A percentile compares a stretch with the other conserved stretches of the same genome.
These are phyloP conservation scores for Aspergillus carlsbadensis DNA, from an alignment of 495 filamentous ascomycete species.

Conservation along the genomic window DNA sequence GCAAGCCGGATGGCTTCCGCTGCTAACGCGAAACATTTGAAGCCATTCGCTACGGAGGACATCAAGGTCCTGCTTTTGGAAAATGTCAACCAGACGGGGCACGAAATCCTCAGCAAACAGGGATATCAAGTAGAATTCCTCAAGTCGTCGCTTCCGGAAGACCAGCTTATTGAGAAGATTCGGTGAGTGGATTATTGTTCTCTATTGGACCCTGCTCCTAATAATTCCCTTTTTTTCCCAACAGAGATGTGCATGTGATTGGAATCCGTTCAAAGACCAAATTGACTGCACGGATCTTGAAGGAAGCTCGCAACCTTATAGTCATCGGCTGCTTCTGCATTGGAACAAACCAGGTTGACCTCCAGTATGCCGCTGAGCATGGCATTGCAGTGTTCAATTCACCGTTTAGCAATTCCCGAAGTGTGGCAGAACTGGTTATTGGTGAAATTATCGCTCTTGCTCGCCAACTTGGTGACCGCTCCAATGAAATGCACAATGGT, in stretches of 20 bases:
- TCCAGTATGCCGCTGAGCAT: slow-evolving; percentile 84
- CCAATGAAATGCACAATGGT: slow-evolving; percentile 89
- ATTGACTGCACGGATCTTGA: slow-evolving; percentile 79
- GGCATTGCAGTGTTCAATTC: slow-evolving; percentile 99
- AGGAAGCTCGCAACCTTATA: slow-evolving; percentile 88
- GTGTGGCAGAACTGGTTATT: slow-evolving; percentile 94
- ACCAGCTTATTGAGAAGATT: slow-evolving; percentile 95
- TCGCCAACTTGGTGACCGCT: slow-evolving; percentile 89
- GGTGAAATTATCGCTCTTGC: slow-evolving; percentile 89
- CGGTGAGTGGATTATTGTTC: slow-evolving; percentile 53
- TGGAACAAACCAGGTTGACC: slow-evolving; percentile 96
- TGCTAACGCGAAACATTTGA: slow-evolving; percentile 70
- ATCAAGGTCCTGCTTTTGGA: slow-evolving; percentile 96
- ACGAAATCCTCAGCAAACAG: slow-evolving; percentile 75
- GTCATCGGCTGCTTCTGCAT: slow-evolving; percentile 99
- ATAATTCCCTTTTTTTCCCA: slow-evolving; percentile 10
- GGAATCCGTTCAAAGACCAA: slow-evolving; percentile 98
- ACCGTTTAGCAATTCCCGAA: slow-evolving; percentile 95
- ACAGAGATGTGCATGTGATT: slow-evolving; percentile 92
- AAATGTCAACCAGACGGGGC: slow-evolving; percentile 90
- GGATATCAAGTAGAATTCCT: slow-evolving; percentile 95
- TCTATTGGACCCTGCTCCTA: background rate
- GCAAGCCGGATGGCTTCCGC: slow-evolving; percentile 31
- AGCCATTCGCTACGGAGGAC: slow-evolving; percentile 92
- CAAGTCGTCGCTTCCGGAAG: slow-evolving; percentile 86